A percentile compares a stretch with the other conserved stretches of the same genome.
These are phyloP conservation scores for Gliomastix tumulicola DNA, from an alignment of 2,329 filamentous ascomycete species.

Conservation along the genomic window DNA sequence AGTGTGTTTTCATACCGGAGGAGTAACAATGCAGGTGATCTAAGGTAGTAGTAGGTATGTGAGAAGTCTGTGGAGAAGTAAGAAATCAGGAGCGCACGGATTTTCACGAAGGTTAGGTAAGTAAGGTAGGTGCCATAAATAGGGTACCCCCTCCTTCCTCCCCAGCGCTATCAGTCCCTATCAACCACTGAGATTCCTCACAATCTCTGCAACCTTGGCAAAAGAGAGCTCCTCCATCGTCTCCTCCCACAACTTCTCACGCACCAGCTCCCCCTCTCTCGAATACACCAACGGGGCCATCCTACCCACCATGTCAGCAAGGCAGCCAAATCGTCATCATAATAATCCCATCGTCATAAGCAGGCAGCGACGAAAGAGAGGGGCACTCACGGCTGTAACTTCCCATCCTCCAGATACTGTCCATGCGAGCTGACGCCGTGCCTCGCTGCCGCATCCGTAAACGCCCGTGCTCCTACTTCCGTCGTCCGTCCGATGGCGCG, in stretches of 20 bases:
- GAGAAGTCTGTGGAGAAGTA: too few relatives aligned
- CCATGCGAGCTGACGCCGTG: slow-evolving; percentile 1
- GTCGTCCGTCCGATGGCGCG: background rate
- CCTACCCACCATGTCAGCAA: background rate
- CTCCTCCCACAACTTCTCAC: slow-evolving; percentile 2
- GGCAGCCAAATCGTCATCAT: too few relatives aligned
- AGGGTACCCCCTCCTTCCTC: too few relatives aligned
- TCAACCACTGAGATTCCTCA: too few relatives aligned
- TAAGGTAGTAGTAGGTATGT: too few relatives aligned
- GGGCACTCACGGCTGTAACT: slow-evolving; percentile 3
- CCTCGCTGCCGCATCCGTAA: slow-evolving; percentile 3
- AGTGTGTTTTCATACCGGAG: too few relatives aligned
- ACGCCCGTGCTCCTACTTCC: background rate
- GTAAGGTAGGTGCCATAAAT: too few relatives aligned
- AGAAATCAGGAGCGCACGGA: too few relatives aligned
- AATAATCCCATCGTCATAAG: too few relatives aligned
- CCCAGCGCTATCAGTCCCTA: too few relatives aligned
- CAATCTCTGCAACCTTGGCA: background rate
- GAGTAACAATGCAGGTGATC: too few relatives aligned
- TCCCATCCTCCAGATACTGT: slow-evolving; percentile 2
- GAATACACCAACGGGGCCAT: slow-evolving; percentile 1
- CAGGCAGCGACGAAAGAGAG: background rate
- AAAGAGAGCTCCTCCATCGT: slow-evolving; percentile 4
- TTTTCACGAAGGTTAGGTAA: too few relatives aligned
- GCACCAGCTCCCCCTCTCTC: background rate